These are phyloP conservation scores for Penicillium mononematosum DNA, from an alignment of 495 filamentous ascomycete species.

Conservation along the genomic window DNA sequence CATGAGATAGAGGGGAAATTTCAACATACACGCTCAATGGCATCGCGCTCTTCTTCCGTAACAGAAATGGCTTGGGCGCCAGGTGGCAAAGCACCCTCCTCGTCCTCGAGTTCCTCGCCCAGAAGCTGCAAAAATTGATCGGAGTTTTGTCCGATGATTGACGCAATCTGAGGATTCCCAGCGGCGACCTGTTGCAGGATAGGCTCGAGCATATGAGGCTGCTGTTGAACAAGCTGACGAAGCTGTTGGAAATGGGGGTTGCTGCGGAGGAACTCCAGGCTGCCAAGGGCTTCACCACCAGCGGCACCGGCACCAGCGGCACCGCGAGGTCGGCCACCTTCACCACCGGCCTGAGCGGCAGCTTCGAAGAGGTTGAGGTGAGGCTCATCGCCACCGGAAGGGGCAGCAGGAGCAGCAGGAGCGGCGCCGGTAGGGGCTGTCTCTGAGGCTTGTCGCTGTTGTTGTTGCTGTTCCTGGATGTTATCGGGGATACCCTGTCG, in stretches of 20 bases:
- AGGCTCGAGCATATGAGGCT: slow-evolving; percentile 96
- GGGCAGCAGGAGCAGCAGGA: slow-evolving; percentile 30
- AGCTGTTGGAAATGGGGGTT: slow-evolving; percentile 98
- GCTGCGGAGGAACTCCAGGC: slow-evolving; percentile 91
- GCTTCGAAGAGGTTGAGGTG: slow-evolving; percentile 90
- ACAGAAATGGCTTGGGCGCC: slow-evolving; percentile 87
- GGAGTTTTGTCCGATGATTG: slow-evolving; percentile 83
- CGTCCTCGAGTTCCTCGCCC: slow-evolving; percentile 68
- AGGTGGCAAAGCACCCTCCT: slow-evolving; percentile 75
- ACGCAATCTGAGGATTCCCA: slow-evolving; percentile 90
- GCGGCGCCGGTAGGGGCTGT: slow-evolving; percentile 37
- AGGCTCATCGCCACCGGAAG: slow-evolving; percentile 58
- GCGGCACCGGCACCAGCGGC: slow-evolving; percentile 53
- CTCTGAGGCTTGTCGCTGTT: slow-evolving; percentile 28
- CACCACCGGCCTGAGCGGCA: slow-evolving; percentile 73
- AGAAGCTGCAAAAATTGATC: slow-evolving; percentile 89
- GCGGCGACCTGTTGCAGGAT: slow-evolving; percentile 95
- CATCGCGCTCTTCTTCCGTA: slow-evolving; percentile 92
- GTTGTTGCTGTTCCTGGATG: slow-evolving; percentile 61
- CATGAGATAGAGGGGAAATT: neutral
- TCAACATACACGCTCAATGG: slow-evolving; percentile 85
- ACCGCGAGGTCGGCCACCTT: slow-evolving; percentile 44
- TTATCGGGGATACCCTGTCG: slow-evolving; percentile 88
- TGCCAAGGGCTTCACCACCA: slow-evolving; percentile 62
- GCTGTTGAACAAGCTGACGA: slow-evolving; percentile 92